Evolutionary conservation across 495 filamentous ascomycete genomes (phyloP), one percentile per base, ranked within the genome.

Genomic region (Aspergillus nanangensis): DNA sequence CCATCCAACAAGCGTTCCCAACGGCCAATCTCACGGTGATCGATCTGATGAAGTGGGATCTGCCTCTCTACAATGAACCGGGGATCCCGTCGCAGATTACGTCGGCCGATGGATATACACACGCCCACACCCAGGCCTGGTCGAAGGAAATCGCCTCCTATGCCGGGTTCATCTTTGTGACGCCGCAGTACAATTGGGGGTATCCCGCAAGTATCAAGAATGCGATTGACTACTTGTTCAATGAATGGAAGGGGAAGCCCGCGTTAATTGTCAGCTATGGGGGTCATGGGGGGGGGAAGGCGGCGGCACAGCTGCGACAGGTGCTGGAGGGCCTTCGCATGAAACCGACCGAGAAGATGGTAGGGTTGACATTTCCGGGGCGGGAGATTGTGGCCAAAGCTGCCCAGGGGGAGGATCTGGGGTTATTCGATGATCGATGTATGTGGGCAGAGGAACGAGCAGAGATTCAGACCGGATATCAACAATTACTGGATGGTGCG

Each of bases 161-260:
- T 48, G 69, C 68, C 40, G 77, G 58, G 1, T 81, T 84, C 55
- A 65, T 85, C 44, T 76, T 86, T 45, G 70, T 84, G 14, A 71
- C 71, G 8, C 75, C 72, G 5, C 74, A 78, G 56, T 76, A 77
- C 51, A 77, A 79, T 58, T 78, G 72, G 71, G 64, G 71, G 14
- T 63, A 76, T 29, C 67, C 78, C 0, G 79, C 77, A 0, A 72
- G 67, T 22, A 49, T 79, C 34, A 83, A 83, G 64, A 82, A 83
- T 55, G 81, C 81, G 13, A 72, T 84, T 37, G 80, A 84, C 54
- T 82, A 80, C 53, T 67, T 84, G 1, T 63, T 66, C 35, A 52
- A 78, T 50, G 80, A 84, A 56, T 83, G 80, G 80, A 69, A 58
- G 42, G 76, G 74, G 21, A 83, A 83, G 59, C 74, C 79, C 0